These are phyloP conservation scores for Hanseniaspora pseudoguilliermondii DNA, from an alignment of 805 yeast species.

Conservation along the genomic window DNA sequence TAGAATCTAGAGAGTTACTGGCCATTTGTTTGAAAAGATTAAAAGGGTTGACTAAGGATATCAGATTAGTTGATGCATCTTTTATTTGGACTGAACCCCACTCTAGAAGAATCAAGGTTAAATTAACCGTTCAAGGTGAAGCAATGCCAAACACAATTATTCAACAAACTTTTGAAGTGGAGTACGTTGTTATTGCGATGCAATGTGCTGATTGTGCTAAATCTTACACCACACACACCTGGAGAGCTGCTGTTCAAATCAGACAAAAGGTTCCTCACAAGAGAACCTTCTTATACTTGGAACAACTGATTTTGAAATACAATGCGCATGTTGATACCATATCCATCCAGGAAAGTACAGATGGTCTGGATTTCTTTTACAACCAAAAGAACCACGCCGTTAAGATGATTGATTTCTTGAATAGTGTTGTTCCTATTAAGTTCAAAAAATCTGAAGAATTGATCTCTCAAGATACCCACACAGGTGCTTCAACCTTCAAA, in stretches of 20 bases:
- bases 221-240: constrained; percentile 88
- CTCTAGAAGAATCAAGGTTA: constrained; percentile 83
- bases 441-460: constrained; percentile 80
- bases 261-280: constrained; percentile 96
- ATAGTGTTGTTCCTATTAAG: constrained; percentile 73
- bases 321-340: constrained; percentile 90
- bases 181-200: constrained; percentile 83
- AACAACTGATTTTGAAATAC: constrained; percentile 84
- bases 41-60: constrained; percentile 66
- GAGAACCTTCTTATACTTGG: constrained; percentile 88
- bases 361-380: constrained; percentile 91
- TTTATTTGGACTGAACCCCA: constrained; percentile 99
- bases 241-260: constrained; percentile 96
- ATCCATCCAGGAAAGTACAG: constrained; percentile 81
- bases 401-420: constrained; percentile 83
- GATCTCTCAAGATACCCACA: constrained; percentile 81
- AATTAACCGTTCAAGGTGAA: constrained; percentile 91
- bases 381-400: constrained; percentile 80
- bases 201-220: constrained; percentile 99
- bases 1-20: constrained; percentile 83
- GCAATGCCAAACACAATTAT: constrained; percentile 83
- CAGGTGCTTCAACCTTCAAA: constrained; percentile 77
- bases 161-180: constrained; percentile 91
- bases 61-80: constrained; percentile 80
- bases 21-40: constrained; percentile 82